Percentiles rank a stretch among this genome's conserved stretches.
Conservation (phyloP, 495 filamentous ascomycete genomes). For the Penicillium canariense region DNA sequence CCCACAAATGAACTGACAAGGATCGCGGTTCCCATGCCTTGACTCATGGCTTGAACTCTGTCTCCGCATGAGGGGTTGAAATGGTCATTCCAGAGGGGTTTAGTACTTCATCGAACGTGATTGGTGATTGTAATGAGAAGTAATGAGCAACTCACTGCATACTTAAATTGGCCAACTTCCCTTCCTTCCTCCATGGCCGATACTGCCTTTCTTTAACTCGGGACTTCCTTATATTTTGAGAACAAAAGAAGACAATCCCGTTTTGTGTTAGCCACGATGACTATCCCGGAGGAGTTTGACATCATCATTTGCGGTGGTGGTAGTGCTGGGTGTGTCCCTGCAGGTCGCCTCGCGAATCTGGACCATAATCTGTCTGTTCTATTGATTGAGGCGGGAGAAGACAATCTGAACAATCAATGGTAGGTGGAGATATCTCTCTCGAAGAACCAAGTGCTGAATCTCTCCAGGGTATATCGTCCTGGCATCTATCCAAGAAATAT, state of each 20-base stretch:
- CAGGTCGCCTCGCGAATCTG: conserved; percentile 74
- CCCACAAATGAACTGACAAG: not conserved
- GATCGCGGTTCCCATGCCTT: not conserved
- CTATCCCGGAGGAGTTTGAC: conserved; percentile 66
- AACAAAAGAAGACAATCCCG: not conserved
- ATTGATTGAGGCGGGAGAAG: conserved; percentile 76
- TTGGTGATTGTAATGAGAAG: no score
- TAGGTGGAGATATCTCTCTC: conserved; percentile 5
- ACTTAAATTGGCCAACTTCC: not conserved
- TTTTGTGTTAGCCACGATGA: conserved; percentile 22
- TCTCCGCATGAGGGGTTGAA: not conserved
- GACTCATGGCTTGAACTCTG: not conserved
- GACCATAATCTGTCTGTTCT: conserved; percentile 79
- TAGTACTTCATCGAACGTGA: no score
- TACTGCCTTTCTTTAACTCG: not conserved
- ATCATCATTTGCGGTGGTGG: conserved; percentile 80
- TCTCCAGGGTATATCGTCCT: conserved; percentile 62
- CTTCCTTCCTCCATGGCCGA: not conserved
- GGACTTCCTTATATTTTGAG: not conserved
- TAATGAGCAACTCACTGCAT: not conserved
- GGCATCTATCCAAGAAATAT: conserved; percentile 79
- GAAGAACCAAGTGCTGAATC: no score
- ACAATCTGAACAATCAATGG: conserved; percentile 81
- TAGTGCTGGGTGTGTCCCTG: conserved; percentile 72
- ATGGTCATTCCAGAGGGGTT: not conserved